Evolutionary conservation across 805 yeast species (phyloP).

Genomic region (Monosporozyma aerobia): DNA sequence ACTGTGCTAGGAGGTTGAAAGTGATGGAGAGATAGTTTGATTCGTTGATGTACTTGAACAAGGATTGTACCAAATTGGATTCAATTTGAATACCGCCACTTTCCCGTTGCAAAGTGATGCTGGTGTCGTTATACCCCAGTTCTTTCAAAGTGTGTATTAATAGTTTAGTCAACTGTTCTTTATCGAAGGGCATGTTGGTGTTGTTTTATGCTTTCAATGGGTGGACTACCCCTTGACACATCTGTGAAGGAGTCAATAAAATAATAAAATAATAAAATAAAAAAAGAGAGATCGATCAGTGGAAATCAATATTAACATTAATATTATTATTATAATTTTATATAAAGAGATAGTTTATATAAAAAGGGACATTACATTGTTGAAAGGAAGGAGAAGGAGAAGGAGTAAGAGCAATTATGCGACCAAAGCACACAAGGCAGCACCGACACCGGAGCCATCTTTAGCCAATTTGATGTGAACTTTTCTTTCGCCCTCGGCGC

Average conservation of each 20-base stretch:
- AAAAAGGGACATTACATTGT: neutral
- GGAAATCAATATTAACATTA: too few relatives aligned
- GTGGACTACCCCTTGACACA: neutral
- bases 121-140: conserved; percentile 37
- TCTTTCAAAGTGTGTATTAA: conserved; percentile 43
- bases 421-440: conserved; percentile 76
- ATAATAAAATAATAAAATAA: neutral
- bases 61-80: conserved; percentile 33
- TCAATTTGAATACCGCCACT: conserved; percentile 34
- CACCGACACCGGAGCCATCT: conserved; percentile 97
- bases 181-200: conserved; percentile 13
- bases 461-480: conserved; percentile 73
- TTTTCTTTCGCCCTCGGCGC: conserved; percentile 65
- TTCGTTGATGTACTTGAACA: conserved; percentile 31
- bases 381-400: too few relatives aligned
- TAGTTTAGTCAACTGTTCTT: conserved; percentile 37
- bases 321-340: too few relatives aligned
- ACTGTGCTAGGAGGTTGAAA: conserved; percentile 24
- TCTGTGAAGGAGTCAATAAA: neutral
- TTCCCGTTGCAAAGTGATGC: conserved; percentile 34
- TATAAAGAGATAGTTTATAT: too few relatives aligned
- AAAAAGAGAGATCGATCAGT: neutral
- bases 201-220: neutral
- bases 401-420: conserved; percentile 13
- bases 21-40: conserved; percentile 35